These are phyloP conservation scores for Noccaea bulbosa DNA, from an alignment of 345 rosid genomes.

Conservation along the genomic window DNA sequence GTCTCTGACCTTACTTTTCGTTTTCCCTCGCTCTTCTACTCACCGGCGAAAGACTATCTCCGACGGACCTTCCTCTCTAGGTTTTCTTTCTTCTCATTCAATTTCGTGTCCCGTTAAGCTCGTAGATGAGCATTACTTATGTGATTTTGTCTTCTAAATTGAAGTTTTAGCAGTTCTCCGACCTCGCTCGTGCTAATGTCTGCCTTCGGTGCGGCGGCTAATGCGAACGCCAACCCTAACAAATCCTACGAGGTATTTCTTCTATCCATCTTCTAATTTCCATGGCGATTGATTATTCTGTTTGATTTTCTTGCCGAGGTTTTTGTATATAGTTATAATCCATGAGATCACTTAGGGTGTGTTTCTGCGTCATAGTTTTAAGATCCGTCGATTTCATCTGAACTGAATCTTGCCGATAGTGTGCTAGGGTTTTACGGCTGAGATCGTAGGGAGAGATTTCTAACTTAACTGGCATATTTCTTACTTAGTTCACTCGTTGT, in stretches of 20 bases:
- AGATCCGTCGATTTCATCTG: constrained; percentile 5
- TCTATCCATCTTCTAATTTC: background rate
- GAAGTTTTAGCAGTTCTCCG: background rate
- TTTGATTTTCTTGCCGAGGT: background rate
- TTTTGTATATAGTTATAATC: constrained; percentile 13
- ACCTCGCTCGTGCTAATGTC: constrained; percentile 51
- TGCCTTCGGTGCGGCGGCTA: constrained; percentile 55
- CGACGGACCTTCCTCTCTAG: constrained; percentile 24
- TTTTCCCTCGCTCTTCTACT: constrained; percentile 30
- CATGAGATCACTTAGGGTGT: background rate
- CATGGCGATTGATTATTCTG: background rate
- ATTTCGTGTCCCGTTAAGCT: constrained; percentile 1
- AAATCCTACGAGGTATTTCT: constrained; percentile 74
- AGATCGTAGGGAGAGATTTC: constrained; percentile 3
- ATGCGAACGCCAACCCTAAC: constrained; percentile 67
- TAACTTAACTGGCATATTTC: background rate
- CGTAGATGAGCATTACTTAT: constrained; percentile 5
- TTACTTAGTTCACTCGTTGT: background rate
- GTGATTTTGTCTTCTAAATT: constrained; percentile 12
- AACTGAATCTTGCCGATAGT: constrained; percentile 3
- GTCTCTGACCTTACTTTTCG: background rate
- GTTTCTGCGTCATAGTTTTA: background rate
- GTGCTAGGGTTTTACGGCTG: constrained; percentile 25
- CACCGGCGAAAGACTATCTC: constrained; percentile 16
- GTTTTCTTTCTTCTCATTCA: constrained; percentile 7